A percentile compares a stretch with the other conserved stretches of the same genome.
Evolutionary conservation across 176 grass and related monocot species (phyloP).

Genomic region (Pontederia paniculata): DNA sequence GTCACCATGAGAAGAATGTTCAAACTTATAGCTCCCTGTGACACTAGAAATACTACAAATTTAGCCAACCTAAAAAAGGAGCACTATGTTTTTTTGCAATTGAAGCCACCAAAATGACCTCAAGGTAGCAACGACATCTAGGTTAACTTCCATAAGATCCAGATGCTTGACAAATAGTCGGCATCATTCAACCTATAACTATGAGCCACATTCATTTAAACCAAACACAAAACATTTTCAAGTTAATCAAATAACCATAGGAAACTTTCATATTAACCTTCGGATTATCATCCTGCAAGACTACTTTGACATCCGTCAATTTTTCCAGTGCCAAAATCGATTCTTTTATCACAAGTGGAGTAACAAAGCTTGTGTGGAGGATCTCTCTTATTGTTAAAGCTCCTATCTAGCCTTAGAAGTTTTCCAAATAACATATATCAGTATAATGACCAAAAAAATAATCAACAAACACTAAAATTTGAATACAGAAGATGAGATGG

Average conservation of each 20-base stretch:
- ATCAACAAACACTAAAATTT: too few relatives aligned
- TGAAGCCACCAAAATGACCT: constrained; percentile 46
- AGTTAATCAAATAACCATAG: constrained; percentile 1
- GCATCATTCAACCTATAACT: constrained; percentile 61
- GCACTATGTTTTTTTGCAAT: constrained; percentile 1
- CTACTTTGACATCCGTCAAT: constrained; percentile 53
- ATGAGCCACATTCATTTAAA: constrained; percentile 9
- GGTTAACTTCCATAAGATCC: constrained; percentile 47
- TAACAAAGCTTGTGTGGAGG: constrained; percentile 69
- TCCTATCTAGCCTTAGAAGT: constrained; percentile 34
- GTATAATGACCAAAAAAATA: neutral
- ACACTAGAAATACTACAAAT: constrained; percentile 38
- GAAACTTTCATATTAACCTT: constrained; percentile 36
- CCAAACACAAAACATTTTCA: constrained; percentile 10
- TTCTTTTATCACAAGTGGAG: constrained; percentile 61
- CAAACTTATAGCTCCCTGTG: constrained; percentile 77
- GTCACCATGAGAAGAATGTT: constrained; percentile 82
- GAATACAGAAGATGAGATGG: too few relatives aligned
- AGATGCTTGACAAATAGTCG: constrained; percentile 70
- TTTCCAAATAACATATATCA: constrained; percentile 5
- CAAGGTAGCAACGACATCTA: constrained; percentile 83
- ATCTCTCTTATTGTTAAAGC: constrained; percentile 56
- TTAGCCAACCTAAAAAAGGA: constrained; percentile 30
- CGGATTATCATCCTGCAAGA: constrained; percentile 84
- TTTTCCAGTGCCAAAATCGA: constrained; percentile 58